Evolutionary conservation across 257 asterid species (phyloP).

Genomic region (Scutellaria minor): DNA sequence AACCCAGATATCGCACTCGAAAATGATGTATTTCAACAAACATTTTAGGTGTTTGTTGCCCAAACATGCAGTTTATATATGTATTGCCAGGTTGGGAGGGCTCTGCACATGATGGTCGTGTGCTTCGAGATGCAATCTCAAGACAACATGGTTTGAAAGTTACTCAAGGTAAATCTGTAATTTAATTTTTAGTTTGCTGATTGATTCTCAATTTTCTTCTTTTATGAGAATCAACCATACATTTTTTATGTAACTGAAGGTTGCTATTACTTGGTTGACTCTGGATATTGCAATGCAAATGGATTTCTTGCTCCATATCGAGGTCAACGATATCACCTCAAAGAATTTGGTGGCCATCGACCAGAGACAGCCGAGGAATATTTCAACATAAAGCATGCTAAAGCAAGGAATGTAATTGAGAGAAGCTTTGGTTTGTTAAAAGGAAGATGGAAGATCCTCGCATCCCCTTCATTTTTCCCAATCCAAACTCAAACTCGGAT

Average conservation of each 20-base stretch:
- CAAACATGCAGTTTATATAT: no score
- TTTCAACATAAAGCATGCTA: background rate
- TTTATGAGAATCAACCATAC: background rate
- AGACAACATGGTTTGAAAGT: conserved; percentile 10
- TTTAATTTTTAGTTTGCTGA: background rate
- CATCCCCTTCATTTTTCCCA: background rate
- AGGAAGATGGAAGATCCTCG: conserved; percentile 10
- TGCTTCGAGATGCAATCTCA: conserved; percentile 16
- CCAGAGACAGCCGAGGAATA: background rate
- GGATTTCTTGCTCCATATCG: no score
- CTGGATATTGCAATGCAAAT: no score
- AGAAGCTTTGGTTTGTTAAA: conserved; percentile 11
- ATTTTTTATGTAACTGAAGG: no score
- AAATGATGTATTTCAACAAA: background rate
- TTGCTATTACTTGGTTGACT: no score
- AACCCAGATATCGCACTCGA: background rate
- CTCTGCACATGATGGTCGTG: conserved; percentile 14
- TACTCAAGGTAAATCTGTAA: background rate
- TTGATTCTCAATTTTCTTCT: background rate
- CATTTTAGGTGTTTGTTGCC: no score
- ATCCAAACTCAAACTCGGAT: background rate
- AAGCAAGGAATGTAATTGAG: conserved; percentile 12
- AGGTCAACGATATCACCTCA: conserved; percentile 6
- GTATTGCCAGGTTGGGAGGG: background rate
- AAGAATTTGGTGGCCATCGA: background rate